These are phyloP conservation scores for Annulohypoxylon maeteangense DNA, from an alignment of 495 filamentous ascomycete species.

Conservation along the genomic window DNA sequence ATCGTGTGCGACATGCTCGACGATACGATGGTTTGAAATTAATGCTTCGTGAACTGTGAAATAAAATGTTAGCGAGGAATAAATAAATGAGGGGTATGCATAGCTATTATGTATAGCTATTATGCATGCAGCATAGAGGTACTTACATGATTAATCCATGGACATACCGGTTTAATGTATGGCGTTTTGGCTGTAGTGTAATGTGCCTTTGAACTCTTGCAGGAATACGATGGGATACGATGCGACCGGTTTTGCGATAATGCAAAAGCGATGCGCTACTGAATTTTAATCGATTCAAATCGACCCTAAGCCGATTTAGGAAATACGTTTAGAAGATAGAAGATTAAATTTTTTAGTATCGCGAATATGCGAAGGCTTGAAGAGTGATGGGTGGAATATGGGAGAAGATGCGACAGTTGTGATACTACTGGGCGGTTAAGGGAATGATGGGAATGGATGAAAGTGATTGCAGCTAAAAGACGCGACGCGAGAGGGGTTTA, in stretches of 20 bases:
- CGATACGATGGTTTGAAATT: slow-evolving; percentile 1
- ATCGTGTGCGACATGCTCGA: neutral
- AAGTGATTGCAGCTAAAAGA: slow-evolving; percentile 19
- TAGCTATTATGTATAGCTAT: neutral
- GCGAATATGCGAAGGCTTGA: neutral
- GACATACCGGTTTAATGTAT: neutral
- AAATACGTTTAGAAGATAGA: neutral
- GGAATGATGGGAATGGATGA: slow-evolving; percentile 25
- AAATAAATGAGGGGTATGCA: neutral
- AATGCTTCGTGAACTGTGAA: neutral
- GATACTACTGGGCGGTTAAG: slow-evolving; percentile 27
- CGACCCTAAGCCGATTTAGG: neutral
- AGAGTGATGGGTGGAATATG: neutral
- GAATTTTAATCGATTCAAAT: neutral
- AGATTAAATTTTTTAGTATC: neutral
- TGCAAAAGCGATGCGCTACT: slow-evolving; percentile 2
- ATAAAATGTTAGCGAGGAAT: slow-evolving; percentile 6
- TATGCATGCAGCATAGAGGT: neutral
- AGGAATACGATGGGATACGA: slow-evolving; percentile 11
- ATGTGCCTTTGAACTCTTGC: neutral
- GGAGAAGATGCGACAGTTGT: slow-evolving; percentile 19
- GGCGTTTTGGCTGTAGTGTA: neutral
- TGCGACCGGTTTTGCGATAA: slow-evolving; percentile 10
- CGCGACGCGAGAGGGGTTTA: slow-evolving; percentile 41
- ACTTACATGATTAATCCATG: neutral